Conservation (phyloP, 2,329 filamentous ascomycete genomes). For the Colletotrichum sp. region DNA sequence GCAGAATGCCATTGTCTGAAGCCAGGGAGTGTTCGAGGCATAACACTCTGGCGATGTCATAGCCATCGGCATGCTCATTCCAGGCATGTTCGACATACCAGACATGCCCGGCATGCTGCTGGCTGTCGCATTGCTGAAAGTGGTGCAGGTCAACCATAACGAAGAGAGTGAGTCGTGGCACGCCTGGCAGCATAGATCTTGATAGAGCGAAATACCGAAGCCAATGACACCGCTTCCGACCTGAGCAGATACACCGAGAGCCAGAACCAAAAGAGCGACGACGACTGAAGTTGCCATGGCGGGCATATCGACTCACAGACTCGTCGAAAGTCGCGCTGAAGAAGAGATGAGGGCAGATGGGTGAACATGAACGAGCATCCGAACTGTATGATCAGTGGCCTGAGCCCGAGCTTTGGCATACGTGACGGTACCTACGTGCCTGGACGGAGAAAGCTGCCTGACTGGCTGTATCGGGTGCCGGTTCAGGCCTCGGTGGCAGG, state of each 20-base stretch:
- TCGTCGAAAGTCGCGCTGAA: neutral
- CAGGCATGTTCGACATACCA: neutral
- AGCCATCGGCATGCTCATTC: slow-evolving; percentile 16
- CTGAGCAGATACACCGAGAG: neutral
- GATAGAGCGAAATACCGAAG: neutral
- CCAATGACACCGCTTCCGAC: slow-evolving; percentile 1
- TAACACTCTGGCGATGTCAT: slow-evolving; percentile 30
- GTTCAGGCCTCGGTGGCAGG: neutral
- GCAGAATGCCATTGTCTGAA: slow-evolving; percentile 37
- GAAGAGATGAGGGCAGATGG: neutral
- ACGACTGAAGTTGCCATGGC: neutral
- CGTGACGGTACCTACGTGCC: neutral
- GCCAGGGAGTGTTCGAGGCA: slow-evolving; percentile 31
- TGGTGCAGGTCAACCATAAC: neutral
- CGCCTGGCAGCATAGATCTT: slow-evolving; percentile 1
- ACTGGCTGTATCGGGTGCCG: neutral
- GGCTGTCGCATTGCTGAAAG: neutral
- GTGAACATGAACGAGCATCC: neutral
- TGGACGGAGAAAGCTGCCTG: neutral
- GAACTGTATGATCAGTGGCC: neutral
- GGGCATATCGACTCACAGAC: neutral
- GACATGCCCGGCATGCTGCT: neutral
- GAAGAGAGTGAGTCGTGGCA: slow-evolving; percentile 3
- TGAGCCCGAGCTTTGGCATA: neutral
- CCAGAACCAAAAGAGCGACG: neutral